Conservation (phyloP, 768 basidiomycete genomes). For the Steccherinum ochraceum region DNA sequence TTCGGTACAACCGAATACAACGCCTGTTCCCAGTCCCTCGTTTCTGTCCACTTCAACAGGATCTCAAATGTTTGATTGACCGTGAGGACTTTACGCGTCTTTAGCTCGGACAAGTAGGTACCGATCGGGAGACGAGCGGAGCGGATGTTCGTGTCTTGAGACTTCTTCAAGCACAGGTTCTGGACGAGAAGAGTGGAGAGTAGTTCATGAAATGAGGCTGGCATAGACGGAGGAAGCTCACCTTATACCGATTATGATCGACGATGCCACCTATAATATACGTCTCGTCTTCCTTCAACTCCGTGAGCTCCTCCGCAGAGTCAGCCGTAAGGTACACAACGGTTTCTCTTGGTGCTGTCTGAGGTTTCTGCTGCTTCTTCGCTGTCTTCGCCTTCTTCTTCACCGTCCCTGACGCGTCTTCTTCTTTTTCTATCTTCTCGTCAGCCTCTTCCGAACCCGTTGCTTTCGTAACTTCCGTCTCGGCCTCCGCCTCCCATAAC, state of each 20-base stretch:
- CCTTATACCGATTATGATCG: conserved; percentile 97
- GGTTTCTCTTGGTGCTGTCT: conserved; percentile 26
- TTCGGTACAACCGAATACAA: conserved; percentile 87
- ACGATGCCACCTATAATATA: conserved; percentile 96
- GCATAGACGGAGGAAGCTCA: conserved; percentile 23
- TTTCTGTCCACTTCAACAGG: conserved; percentile 83
- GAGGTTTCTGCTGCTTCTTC: conserved; percentile 7
- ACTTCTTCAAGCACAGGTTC: conserved; percentile 89
- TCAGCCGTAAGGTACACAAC: conserved; percentile 95
- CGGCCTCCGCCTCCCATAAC: conserved; percentile 45
- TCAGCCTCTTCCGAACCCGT: background rate
- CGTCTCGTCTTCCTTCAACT: conserved; percentile 75
- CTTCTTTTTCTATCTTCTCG: conserved; percentile 3
- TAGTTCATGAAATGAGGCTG: conserved; percentile 13
- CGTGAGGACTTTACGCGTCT: conserved; percentile 92
- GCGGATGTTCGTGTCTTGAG: conserved; percentile 62
- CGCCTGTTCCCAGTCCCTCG: conserved; percentile 78
- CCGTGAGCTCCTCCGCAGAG: conserved; percentile 77
- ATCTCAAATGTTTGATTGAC: conserved; percentile 97
- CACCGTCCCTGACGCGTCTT: background rate
- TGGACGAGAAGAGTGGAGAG: too few species aligned
- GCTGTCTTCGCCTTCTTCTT: conserved; percentile 5
- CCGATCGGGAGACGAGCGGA: conserved; percentile 93
- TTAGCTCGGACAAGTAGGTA: conserved; percentile 76
- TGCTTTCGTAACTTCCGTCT: conserved; percentile 1